Conservation (phyloP, 2,329 filamentous ascomycete genomes). For the Sphaerulina populicola region DNA sequence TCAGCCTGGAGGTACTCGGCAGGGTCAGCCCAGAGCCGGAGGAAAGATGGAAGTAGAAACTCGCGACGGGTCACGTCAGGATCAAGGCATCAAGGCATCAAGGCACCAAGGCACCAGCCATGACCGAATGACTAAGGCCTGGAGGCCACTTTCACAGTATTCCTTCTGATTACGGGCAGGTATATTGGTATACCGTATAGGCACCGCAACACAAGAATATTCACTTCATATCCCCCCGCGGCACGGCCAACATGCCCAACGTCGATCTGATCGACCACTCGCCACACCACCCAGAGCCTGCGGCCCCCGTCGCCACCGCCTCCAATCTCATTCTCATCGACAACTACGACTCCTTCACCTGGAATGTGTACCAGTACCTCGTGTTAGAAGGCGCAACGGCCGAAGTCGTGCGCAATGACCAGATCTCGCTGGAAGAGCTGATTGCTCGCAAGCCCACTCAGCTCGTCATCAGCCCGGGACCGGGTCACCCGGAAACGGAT, state of each 20-base stretch:
- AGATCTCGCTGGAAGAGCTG: slow-evolving; percentile 76
- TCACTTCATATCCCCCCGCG: too few relatives aligned
- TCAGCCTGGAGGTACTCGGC: too few relatives aligned
- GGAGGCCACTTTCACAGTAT: too few relatives aligned
- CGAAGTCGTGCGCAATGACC: slow-evolving; percentile 84
- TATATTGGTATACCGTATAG: too few relatives aligned
- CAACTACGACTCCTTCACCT: slow-evolving; percentile 99
- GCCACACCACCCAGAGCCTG: slow-evolving; percentile 70
- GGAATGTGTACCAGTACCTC: slow-evolving; percentile 98
- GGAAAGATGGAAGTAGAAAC: too few relatives aligned
- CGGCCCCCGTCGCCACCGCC: slow-evolving; percentile 64
- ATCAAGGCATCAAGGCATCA: background rate
- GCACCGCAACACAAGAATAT: background rate
- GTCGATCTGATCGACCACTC: slow-evolving; percentile 65
- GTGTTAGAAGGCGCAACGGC: slow-evolving; percentile 91
- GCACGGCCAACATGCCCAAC: slow-evolving; percentile 20
- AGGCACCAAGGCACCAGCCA: background rate
- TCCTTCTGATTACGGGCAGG: too few relatives aligned
- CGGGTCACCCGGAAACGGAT: slow-evolving; percentile 83
- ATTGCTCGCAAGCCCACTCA: slow-evolving; percentile 81
- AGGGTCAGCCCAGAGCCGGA: too few relatives aligned
- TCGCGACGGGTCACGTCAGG: too few relatives aligned
- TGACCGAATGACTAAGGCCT: too few relatives aligned
- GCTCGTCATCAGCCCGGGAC: slow-evolving; percentile 87
- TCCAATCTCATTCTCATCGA: slow-evolving; percentile 92